Evolutionary conservation across 805 yeast species (phyloP).

Genomic region (Naumovozyma baii): DNA sequence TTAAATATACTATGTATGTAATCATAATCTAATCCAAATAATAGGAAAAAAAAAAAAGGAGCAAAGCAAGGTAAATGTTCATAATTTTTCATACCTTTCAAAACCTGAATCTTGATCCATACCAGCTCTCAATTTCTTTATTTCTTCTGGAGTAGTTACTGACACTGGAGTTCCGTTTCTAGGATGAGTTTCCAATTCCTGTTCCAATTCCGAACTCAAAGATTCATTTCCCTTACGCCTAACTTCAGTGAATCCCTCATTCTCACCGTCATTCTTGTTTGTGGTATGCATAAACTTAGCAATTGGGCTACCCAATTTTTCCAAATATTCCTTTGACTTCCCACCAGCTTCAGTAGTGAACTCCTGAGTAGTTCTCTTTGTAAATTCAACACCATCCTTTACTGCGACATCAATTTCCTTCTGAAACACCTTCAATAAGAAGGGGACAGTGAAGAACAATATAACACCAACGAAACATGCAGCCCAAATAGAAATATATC

Average conservation of each 20-base stretch:
- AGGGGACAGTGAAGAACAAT: slow-evolving; percentile 60
- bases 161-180: background rate
- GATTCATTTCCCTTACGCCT: slow-evolving; percentile 10
- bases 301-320: slow-evolving; percentile 51
- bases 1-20: too few relatives aligned
- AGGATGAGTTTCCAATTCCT: background rate
- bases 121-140: too few relatives aligned
- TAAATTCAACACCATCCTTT: slow-evolving; percentile 12
- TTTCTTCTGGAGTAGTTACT: background rate
- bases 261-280: background rate
- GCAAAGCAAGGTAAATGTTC: too few relatives aligned
- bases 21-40: too few relatives aligned
- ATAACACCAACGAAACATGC: slow-evolving; percentile 46
- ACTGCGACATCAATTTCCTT: slow-evolving; percentile 59
- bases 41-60: too few relatives aligned
- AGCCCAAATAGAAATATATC: slow-evolving; percentile 58
- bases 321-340: slow-evolving; percentile 48
- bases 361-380: slow-evolving; percentile 10
- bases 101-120: background rate
- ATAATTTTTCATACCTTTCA: background rate
- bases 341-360: slow-evolving; percentile 22
- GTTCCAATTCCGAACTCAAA: background rate
- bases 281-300: slow-evolving; percentile 38
- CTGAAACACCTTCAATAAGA: slow-evolving; percentile 57
- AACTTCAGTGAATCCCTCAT: background rate